These are phyloP conservation scores for Ceriops tagal DNA, from an alignment of 345 rosid genomes.

Conservation along the genomic window DNA sequence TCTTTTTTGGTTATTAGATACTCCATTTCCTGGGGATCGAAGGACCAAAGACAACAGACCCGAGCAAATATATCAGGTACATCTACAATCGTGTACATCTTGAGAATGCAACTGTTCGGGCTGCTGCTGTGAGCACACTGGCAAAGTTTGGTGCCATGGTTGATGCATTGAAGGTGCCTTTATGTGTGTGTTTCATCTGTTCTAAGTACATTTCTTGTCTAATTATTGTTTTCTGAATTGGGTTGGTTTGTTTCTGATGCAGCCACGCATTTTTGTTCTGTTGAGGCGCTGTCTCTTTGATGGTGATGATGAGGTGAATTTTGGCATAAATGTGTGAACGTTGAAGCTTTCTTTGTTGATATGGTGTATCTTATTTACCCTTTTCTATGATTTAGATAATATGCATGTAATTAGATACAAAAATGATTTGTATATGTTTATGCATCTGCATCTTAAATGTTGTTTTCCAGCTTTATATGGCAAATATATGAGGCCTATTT, in stretches of 20 bases:
- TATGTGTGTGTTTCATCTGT: neutral
- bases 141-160: constrained; percentile 96
- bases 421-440: neutral
- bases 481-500: neutral
- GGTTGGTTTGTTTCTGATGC: constrained; percentile 26
- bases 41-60: constrained; percentile 94
- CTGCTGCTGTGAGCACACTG: constrained; percentile 91
- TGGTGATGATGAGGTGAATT: constrained; percentile 93
- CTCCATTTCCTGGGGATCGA: constrained; percentile 96
- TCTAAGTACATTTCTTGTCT: neutral
- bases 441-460: neutral
- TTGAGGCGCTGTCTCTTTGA: constrained; percentile 90
- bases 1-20: constrained; percentile 44
- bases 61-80: constrained; percentile 92
- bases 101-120: constrained; percentile 97
- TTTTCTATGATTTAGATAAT: neutral
- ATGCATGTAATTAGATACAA: neutral
- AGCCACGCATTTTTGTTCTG: constrained; percentile 84
- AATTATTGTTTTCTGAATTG: constrained; percentile 5
- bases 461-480: neutral
- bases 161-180: constrained; percentile 72
- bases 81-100: constrained; percentile 96
- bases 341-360: neutral
- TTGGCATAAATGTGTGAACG: neutral
- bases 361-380: too few species aligned